These are phyloP conservation scores for Parietichytrium sp. DNA, from an alignment of 108 stramenopile genomes.

Conservation along the genomic window DNA sequence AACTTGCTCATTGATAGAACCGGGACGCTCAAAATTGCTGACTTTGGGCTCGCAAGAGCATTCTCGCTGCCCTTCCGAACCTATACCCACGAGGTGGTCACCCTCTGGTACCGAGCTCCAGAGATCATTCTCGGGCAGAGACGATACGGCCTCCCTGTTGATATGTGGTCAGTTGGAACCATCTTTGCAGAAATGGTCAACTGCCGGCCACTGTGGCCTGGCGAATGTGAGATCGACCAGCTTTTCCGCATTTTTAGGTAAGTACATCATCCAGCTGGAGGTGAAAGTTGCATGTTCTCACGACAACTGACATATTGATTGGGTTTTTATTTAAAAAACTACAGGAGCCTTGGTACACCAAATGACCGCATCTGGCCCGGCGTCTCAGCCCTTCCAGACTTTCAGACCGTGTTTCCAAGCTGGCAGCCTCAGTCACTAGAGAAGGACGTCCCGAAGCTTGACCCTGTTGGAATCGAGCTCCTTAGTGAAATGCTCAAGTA, in stretches of 20 bases:
- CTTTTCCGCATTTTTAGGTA: constrained; percentile 89
- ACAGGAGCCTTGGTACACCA: constrained; percentile 82
- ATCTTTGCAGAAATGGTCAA: constrained; percentile 98
- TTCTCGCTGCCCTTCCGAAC: constrained; percentile 94
- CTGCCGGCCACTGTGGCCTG: constrained; percentile 91
- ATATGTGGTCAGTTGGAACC: constrained; percentile 91
- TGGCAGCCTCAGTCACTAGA: constrained; percentile 61
- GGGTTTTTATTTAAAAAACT: no score
- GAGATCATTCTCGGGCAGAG: constrained; percentile 89
- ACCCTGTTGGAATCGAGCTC: constrained; percentile 4
- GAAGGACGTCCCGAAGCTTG: constrained; percentile 24
- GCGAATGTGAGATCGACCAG: constrained; percentile 95
- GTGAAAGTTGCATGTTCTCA: no score
- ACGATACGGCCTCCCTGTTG: constrained; percentile 90
- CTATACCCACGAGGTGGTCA: constrained; percentile 92
- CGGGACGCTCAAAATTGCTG: constrained; percentile 87
- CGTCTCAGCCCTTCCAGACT: constrained; percentile 79
- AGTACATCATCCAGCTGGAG: background rate
- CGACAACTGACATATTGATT: background rate
- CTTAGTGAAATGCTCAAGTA: constrained; percentile 72
- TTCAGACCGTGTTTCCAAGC: constrained; percentile 77
- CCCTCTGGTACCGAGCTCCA: constrained; percentile 97
- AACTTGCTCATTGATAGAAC: constrained; percentile 95
- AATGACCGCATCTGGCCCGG: constrained; percentile 87
- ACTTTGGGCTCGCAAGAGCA: constrained; percentile 96